Evolutionary conservation across 345 rosid species (phyloP).

Genomic region (Eucalyptus erythrocorys): DNA sequence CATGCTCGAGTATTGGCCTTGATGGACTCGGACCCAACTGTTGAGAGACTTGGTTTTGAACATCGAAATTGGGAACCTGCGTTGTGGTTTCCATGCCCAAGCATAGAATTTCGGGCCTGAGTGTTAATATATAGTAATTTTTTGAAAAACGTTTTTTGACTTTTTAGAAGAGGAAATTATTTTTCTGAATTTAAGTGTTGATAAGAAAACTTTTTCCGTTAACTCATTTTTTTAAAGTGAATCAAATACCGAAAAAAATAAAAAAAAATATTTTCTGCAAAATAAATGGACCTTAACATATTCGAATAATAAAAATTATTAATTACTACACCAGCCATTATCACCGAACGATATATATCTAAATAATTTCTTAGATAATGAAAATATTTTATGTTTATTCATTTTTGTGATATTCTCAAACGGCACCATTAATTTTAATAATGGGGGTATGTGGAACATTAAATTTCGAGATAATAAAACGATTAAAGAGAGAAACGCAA

Average conservation of each 20-base stretch:
- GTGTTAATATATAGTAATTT: fast-evolving
- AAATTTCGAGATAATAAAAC: background rate
- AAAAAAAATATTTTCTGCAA: too few relatives aligned
- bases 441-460: too few relatives aligned
- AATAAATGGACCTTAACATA: background rate
- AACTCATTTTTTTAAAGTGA: too few relatives aligned
- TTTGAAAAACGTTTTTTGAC: fast-evolving
- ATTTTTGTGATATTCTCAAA: background rate
- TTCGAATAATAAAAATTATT: background rate
- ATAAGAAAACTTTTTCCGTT: fast-evolving
- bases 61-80: fast-evolving
- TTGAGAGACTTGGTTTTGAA: too few relatives aligned
- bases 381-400: fast-evolving
- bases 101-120: too few relatives aligned
- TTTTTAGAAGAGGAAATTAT: too few relatives aligned
- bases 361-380: fast-evolving
- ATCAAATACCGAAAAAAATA: too few relatives aligned
- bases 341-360: background rate
- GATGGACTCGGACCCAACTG: too few relatives aligned
- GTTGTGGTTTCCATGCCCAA: too few relatives aligned
- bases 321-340: fast-evolving
- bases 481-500: background rate
- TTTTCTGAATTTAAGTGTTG: too few relatives aligned
- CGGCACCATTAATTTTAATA: too few relatives aligned
- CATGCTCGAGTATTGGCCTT: too few relatives aligned